Evolutionary conservation across 768 basidiomycete species (phyloP), one percentile per base, ranked within the genome.

Genomic region (Chiua virens): DNA sequence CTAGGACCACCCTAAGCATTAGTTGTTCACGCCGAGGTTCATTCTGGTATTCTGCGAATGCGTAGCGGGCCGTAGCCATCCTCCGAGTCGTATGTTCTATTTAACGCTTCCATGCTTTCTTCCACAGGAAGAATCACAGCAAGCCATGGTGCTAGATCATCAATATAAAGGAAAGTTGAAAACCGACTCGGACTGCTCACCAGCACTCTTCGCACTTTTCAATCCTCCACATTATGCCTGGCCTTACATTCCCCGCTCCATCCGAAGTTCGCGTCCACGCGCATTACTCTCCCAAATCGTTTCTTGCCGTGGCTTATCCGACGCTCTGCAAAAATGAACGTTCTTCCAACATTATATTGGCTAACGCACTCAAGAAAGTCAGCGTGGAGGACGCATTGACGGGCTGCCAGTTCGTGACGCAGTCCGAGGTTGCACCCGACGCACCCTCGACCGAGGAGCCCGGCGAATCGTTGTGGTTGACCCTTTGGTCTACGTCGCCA

Each of bases 261-360:
- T 48, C 63, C 22, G 35, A 41, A 21, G 49, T 67, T 32, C 38
- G 70, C 21, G 55, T 79, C 46, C 56, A 74, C 39, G 68, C 74
- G 52, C 78, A 80, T 55, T 52, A 61, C 48, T 61, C 71, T 47
- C 69, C 77, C 18, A 64, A 60, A 40, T 66, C 73, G 38, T 78
- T 79, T 52, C 70, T 81, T 25, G 55, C 69, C 4, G 65, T 64
- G 25, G 63, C 76, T 14, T 74, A 74, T 50, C 72, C 74, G 20
- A 71, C 73, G 8, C 71, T 81, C 40, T 67, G 65, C 32, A 64
- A 60, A 25, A 67, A 80, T 41, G 79, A 82, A 57, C 70, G 68
- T 22, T 76, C 78, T 2, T 69, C 79, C 20, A 82, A 82, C 51
- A 76, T 81, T 44, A 74, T 83, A 42, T 63, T 81, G 3, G 79